A percentile compares a stretch with the other conserved stretches of the same genome.
phyloP scores from a whole-genome alignment of 768 basidiomycete genomes.

The Exidia glandulosa region DNA sequence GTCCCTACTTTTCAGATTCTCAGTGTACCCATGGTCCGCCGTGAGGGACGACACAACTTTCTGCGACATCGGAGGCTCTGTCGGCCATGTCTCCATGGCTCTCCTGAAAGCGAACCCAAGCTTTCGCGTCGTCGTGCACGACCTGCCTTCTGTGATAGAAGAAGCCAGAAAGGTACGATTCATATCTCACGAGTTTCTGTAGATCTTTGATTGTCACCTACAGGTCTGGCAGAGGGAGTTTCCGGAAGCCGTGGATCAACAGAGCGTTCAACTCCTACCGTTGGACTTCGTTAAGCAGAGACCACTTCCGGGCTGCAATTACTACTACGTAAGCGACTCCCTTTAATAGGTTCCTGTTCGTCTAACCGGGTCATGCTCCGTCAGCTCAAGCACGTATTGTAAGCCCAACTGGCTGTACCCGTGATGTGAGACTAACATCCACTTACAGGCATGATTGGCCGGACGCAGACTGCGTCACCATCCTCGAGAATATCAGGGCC shows the following conservation, averaged over 20 bases:
- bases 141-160: conserved; percentile 3
- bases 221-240: conserved; percentile 22
- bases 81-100: conserved; percentile 4
- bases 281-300: conserved; percentile 30
- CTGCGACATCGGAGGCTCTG: conserved; percentile 7
- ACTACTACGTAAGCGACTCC: conserved; percentile 28
- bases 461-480: conserved; percentile 22
- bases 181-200: background rate
- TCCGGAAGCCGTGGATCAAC: conserved; percentile 24
- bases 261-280: conserved; percentile 25
- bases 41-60: background rate
- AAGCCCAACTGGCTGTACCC: conserved; percentile 3
- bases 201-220: no score
- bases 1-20: background rate
- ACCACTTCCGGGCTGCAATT: conserved; percentile 25
- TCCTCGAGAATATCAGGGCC: conserved; percentile 24
- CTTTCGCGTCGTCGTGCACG: conserved; percentile 4
- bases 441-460: conserved; percentile 32
- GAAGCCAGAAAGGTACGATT: conserved; percentile 2
- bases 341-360: background rate
- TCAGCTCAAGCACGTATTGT: conserved; percentile 29
- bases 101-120: conserved; percentile 1
- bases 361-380: background rate
- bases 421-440: background rate
- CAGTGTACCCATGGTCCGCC: conserved; percentile 6